Evolutionary conservation across 768 basidiomycete genomes (phyloP).

Genomic region (Amanita molliuscula): DNA sequence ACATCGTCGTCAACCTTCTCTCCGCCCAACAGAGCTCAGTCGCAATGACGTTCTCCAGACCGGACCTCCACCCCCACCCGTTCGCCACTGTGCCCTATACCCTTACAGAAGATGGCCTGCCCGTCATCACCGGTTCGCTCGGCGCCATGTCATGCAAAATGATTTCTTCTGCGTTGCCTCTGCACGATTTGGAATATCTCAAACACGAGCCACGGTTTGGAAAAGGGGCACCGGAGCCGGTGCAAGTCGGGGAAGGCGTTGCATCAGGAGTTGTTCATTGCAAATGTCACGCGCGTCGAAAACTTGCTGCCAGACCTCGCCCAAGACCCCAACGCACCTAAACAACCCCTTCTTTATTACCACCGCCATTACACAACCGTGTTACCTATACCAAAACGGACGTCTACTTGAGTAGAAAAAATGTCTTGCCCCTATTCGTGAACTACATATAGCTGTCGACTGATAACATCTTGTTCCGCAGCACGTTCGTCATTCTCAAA

Average conservation of each 20-base stretch:
- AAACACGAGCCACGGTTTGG: slow-evolving; percentile 11
- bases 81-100: slow-evolving; percentile 33
- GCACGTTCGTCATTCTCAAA: slow-evolving; percentile 13
- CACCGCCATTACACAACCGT: slow-evolving; percentile 44
- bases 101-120: slow-evolving; percentile 43
- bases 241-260: slow-evolving; percentile 16
- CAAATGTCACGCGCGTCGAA: slow-evolving; percentile 58
- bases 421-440: not conserved
- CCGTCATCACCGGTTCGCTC: slow-evolving; percentile 46
- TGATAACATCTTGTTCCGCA: not conserved
- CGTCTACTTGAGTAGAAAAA: not conserved
- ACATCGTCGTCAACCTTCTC: slow-evolving; percentile 77
- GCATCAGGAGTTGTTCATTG: slow-evolving; percentile 74
- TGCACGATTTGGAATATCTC: slow-evolving; percentile 42
- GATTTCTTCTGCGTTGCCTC: slow-evolving; percentile 46
- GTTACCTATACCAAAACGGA: slow-evolving; percentile 15
- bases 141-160: slow-evolving; percentile 70
- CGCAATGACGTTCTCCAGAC: slow-evolving; percentile 64
- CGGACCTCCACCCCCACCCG: slow-evolving; percentile 56
- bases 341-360: slow-evolving; percentile 55
- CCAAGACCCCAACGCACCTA: slow-evolving; percentile 11
- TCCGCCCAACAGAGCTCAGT: slow-evolving; percentile 51
- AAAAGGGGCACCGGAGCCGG: slow-evolving; percentile 7
- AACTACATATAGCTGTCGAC: not conserved
- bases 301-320: not conserved